Percentiles rank a stretch among this genome's conserved stretches.
Conservation (phyloP, 2,329 filamentous ascomycete species). For the Zymoseptoria tritici region DNA sequence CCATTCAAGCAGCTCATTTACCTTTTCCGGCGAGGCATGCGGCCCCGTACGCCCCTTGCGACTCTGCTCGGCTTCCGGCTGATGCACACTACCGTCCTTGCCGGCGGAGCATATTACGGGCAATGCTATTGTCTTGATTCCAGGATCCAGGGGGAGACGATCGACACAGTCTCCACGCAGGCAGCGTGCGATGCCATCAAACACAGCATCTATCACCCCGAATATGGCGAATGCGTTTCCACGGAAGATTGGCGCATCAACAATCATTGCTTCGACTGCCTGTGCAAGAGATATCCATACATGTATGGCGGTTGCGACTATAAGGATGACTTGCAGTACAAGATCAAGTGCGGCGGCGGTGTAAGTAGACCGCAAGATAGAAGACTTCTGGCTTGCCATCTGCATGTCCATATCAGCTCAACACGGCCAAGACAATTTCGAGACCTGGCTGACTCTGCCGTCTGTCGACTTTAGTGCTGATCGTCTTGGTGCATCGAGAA, state of each 20-base stretch:
- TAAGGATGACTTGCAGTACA: not conserved
- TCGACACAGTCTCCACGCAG: not conserved
- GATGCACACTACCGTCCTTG: not conserved
- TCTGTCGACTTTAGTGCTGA: too few species aligned
- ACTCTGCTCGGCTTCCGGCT: not conserved
- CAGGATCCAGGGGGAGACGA: not conserved
- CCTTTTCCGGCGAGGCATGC: not conserved
- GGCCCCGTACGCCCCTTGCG: not conserved
- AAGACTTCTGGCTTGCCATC: not conserved
- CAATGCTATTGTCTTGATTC: not conserved
- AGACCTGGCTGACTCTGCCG: too few species aligned
- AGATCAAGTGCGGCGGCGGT: not conserved
- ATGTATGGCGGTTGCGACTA: not conserved
- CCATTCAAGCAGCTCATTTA: too few species aligned
- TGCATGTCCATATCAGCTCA: too few species aligned
- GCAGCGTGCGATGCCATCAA: not conserved
- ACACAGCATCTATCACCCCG: not conserved
- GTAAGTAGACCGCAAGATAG: not conserved
- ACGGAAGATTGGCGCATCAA: not conserved
- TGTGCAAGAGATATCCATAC: not conserved
- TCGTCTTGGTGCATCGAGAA: too few species aligned
- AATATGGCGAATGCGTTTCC: not conserved
- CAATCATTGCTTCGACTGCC: not conserved
- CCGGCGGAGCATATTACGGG: not conserved
- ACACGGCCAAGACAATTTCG: too few species aligned